Percentiles rank a stretch among this genome's conserved stretches.
Evolutionary conservation across 2,329 filamentous ascomycete genomes (phyloP).

Genomic region (Calonectria hawksworthii): DNA sequence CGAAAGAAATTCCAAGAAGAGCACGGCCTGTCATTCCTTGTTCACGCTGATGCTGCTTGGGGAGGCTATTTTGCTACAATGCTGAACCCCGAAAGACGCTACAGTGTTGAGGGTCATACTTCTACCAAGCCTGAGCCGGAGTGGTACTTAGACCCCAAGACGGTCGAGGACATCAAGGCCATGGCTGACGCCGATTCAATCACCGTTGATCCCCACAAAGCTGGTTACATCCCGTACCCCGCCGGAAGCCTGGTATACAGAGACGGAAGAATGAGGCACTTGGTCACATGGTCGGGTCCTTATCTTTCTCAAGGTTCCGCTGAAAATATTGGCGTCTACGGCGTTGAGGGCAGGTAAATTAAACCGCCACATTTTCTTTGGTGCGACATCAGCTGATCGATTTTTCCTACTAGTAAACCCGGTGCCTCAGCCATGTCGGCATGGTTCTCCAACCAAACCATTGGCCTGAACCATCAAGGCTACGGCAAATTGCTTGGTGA

Average conservation of each 20-base stretch:
- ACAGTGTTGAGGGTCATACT: background rate
- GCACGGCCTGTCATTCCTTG: constrained; percentile 58
- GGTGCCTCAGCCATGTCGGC: constrained; percentile 60
- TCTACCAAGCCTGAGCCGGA: constrained; percentile 51
- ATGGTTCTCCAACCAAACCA: constrained; percentile 59
- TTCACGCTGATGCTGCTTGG: constrained; percentile 65
- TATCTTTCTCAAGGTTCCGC: constrained; percentile 55
- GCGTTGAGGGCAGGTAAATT: constrained; percentile 58
- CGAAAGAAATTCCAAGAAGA: constrained; percentile 56
- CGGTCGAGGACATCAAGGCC: constrained; percentile 55
- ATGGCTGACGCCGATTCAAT: constrained; percentile 58
- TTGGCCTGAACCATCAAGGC: constrained; percentile 56
- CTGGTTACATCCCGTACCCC: constrained; percentile 62
- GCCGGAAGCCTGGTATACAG: constrained; percentile 60
- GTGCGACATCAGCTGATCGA: background rate
- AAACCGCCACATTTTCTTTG: background rate
- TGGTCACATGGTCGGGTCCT: constrained; percentile 60
- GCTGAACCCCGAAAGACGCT: constrained; percentile 51
- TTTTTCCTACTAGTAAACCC: constrained; percentile 54
- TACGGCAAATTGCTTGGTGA: constrained; percentile 60
- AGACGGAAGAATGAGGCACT: constrained; percentile 58
- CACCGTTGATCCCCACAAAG: constrained; percentile 63
- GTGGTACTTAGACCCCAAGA: constrained; percentile 50
- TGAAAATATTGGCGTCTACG: constrained; percentile 58
- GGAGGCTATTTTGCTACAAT: constrained; percentile 64